A percentile compares a stretch with the other conserved stretches of the same genome.
These are phyloP conservation scores for Dictyostelium citrinum DNA, from an alignment of 78 protist genomes.

Conservation along the genomic window DNA sequence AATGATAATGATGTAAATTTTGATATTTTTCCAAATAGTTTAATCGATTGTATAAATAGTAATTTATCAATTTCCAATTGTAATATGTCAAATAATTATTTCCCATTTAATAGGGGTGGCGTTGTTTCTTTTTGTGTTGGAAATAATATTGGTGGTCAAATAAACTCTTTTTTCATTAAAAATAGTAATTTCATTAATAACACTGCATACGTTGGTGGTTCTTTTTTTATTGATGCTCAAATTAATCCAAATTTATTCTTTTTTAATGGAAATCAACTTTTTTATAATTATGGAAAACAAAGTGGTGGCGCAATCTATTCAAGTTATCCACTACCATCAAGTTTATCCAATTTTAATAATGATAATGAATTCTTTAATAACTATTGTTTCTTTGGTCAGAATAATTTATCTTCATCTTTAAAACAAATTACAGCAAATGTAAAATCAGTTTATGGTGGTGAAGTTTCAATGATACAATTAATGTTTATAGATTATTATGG, in stretches of 20 bases:
- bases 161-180: neutral
- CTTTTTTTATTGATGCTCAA: neutral
- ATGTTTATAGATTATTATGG: neutral
- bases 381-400: neutral
- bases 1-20: neutral
- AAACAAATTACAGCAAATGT: neutral
- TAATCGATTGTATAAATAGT: neutral
- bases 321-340: neutral
- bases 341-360: neutral
- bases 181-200: neutral
- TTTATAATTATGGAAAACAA: neutral
- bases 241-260: neutral
- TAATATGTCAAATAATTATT: neutral
- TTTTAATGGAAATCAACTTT: neutral
- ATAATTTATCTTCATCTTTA: neutral
- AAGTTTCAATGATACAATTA: neutral
- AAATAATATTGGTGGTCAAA: neutral
- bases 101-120: neutral
- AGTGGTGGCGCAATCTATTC: neutral
- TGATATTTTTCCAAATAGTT: neutral
- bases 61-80: neutral
- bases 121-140: neutral
- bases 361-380: neutral
- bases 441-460: neutral
- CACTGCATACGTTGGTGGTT: neutral